A percentile compares a stretch with the other conserved stretches of the same genome.
Conservation (phyloP, 2,329 filamentous ascomycete species). For the Botrytis paeoniae region DNA sequence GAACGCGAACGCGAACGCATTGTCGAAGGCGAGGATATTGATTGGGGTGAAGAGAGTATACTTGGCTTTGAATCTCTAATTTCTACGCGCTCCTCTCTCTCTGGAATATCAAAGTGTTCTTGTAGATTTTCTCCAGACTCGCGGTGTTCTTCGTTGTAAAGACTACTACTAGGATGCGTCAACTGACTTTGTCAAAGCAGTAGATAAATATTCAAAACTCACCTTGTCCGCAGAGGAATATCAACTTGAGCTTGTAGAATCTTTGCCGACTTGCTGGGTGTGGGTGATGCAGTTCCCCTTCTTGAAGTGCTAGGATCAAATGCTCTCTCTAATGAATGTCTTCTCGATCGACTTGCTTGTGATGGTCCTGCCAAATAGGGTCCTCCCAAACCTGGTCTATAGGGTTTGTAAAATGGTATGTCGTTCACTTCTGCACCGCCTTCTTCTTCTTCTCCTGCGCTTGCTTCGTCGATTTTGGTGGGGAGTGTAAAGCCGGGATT, state of each 20-base stretch:
- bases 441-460: conserved; percentile 17
- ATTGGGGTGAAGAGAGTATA: conserved; percentile 8
- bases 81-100: conserved; percentile 6
- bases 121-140: background rate
- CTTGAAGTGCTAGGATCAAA: background rate
- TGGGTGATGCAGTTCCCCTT: background rate
- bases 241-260: conserved; percentile 13
- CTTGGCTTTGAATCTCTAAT: conserved; percentile 16
- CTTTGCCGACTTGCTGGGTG: background rate
- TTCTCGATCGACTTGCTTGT: background rate
- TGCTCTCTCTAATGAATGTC: conserved; percentile 1
- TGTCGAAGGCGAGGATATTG: conserved; percentile 24
- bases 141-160: conserved; percentile 11
- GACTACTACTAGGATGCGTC: conserved; percentile 6
- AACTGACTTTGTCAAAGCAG: background rate
- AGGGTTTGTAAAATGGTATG: conserved; percentile 28
- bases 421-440: conserved; percentile 30
- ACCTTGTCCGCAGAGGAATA: conserved; percentile 9
- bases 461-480: conserved; percentile 12
- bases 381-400: background rate
- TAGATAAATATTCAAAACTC: background rate
- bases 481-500: conserved; percentile 10
- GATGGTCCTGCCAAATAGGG: background rate
- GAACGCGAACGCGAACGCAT: conserved; percentile 25
- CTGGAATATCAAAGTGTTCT: background rate